phyloP scores from a whole-genome alignment of 1,284 basidiomycete genomes.

The Amylostereum areolatum region DNA sequence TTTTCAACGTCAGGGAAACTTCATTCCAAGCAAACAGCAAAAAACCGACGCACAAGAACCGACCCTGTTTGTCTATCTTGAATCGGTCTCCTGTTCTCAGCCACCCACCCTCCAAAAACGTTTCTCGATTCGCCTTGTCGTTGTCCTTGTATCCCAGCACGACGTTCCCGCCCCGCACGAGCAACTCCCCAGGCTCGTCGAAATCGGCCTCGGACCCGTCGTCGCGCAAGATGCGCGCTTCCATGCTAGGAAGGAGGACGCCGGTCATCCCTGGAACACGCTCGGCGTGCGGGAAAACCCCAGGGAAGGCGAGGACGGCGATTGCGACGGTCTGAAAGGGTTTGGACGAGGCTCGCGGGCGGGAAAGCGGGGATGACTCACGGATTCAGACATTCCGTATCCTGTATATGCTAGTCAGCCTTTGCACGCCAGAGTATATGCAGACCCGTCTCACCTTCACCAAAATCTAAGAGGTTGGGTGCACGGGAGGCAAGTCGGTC shows the following conservation, averaged over 20 bases:
- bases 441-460: no score
- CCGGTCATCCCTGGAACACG: conserved; percentile 44
- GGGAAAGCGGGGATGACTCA: conserved; percentile 30
- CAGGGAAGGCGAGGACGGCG: conserved; percentile 37
- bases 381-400: conserved; percentile 73
- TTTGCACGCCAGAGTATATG: no score
- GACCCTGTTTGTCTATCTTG: conserved; percentile 47
- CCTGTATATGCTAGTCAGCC: no score
- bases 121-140: conserved; percentile 54
- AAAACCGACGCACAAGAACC: conserved; percentile 46
- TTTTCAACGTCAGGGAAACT: neutral
- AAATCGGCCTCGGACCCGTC: conserved; percentile 50
- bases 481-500: conserved; percentile 1
- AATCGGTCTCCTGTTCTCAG: conserved; percentile 68
- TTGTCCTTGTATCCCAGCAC: conserved; percentile 68
- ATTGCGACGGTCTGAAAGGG: conserved; percentile 49
- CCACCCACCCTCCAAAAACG: conserved; percentile 63
- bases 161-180: conserved; percentile 46
- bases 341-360: neutral
- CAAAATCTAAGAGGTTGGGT: neutral
- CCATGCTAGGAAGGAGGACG: conserved; percentile 54
- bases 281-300: conserved; percentile 36
- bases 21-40: neutral
- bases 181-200: conserved; percentile 63
- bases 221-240: conserved; percentile 54